Evolutionary conservation across 371 early-diverging fungal species (phyloP).

Genomic region (Mortierella sp.): DNA sequence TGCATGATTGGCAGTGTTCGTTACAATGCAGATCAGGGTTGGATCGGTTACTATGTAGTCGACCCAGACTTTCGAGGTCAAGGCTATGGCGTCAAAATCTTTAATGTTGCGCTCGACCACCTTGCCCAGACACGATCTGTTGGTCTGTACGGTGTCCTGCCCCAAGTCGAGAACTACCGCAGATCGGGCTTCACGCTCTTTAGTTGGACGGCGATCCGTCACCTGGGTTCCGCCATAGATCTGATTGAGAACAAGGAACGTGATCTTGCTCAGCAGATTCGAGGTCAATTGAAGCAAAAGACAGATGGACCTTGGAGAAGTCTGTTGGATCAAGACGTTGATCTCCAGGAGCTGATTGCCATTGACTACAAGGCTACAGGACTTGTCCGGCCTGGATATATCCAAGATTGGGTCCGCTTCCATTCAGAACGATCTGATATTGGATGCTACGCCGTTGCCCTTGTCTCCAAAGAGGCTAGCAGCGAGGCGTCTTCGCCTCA

Average conservation of each 20-base stretch:
- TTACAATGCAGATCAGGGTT: constrained; percentile 42
- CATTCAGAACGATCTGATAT: too few species aligned
- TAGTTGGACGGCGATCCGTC: constrained; percentile 42
- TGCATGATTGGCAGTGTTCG: constrained; percentile 30
- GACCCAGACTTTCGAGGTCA: constrained; percentile 30
- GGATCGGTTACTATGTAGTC: constrained; percentile 47
- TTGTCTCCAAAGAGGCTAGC: constrained; percentile 15
- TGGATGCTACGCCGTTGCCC: too few species aligned
- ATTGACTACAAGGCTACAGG: constrained; percentile 30
- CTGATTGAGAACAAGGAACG: constrained; percentile 14
- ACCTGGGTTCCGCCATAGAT: constrained; percentile 14
- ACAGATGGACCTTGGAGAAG: constrained; percentile 1
- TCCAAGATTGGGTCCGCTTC: neutral
- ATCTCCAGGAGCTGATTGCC: constrained; percentile 10
- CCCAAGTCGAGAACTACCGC: constrained; percentile 43
- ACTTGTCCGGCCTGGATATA: constrained; percentile 35
- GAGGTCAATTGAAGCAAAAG: too few species aligned
- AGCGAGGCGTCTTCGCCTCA: neutral
- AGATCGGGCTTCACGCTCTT: constrained; percentile 45
- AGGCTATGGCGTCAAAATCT: constrained; percentile 42
- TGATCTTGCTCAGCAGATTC: constrained; percentile 11
- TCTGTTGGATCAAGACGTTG: constrained; percentile 16
- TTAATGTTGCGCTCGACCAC: constrained; percentile 29
- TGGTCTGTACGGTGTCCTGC: constrained; percentile 49
- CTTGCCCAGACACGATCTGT: constrained; percentile 7